Base-by-base conservation (phyloP, 306 rosid species). In the Rosa persica region DNA sequence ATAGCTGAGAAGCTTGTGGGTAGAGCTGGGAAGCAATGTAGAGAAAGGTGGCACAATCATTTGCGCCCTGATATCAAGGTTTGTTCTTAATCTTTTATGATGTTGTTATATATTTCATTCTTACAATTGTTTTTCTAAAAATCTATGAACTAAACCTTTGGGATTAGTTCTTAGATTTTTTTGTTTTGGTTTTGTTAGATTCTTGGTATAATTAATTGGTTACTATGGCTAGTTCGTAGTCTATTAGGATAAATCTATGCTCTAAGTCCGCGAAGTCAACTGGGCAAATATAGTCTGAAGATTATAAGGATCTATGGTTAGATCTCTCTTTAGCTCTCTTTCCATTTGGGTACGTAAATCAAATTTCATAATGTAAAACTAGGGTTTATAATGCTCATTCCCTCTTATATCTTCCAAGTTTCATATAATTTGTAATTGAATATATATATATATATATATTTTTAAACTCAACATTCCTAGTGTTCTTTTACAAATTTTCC, bases 1-100 rank as follows among this genome's bases (percentile, higher is more conserved):
- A 89, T 95, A 70, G 92, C 98, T 16, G 97, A 91, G 73, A 87
- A 84, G 23, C 78, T 95, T 83, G 87, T 73, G 20, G 96, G 96
- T 48, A 88, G 99, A 82, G 96, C 89, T 11, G 99, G 99, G 2
- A 92, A 95, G 78, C 99, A 95, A 80, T 95, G 98, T 77, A 40
- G 98, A 15, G 98, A 95, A 83, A 89, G 98, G 87, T 95, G 98
- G 98, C 93, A 91, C 38, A 95, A 95, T 86, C 99, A 95, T 83
- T 83, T 95, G 34, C 87, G 97, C n/a, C 98, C 98, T 22, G 93
- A 93, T 83, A 95, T 95, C 57, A 93, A 95, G 97, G 99, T 95
- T 22, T 60, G 36, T 10, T 39, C 48, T 55, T 71, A n/a, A 13
- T 38, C 67, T 78, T 7, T 16, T 52, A 54, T 15, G n/a, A 72